Conservation (phyloP, 495 filamentous ascomycete genomes). For the Talaromyces ruber region DNA sequence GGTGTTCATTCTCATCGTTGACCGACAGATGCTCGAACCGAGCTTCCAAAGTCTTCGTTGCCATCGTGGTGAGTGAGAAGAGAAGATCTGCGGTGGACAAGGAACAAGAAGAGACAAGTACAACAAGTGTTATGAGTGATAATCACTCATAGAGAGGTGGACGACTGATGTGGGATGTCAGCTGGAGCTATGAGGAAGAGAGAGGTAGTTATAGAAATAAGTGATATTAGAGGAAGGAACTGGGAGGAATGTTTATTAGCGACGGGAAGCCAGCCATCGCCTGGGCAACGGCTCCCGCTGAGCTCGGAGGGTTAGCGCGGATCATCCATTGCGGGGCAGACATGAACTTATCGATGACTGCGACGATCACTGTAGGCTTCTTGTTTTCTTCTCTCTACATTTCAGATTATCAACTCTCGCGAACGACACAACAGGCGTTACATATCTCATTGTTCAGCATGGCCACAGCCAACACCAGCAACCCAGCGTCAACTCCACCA, state of each 20-base stretch:
- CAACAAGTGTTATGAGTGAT: not conserved
- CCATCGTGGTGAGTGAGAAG: constrained; percentile 30
- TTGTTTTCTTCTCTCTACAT: not conserved
- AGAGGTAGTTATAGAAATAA: not conserved
- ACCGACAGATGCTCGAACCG: constrained; percentile 77
- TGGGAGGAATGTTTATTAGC: not conserved
- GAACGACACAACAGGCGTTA: not conserved
- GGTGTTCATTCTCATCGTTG: constrained; percentile 66
- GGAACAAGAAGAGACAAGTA: not conserved
- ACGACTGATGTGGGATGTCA: not conserved
- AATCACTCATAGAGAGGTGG: not conserved
- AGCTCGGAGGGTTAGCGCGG: constrained; percentile 7
- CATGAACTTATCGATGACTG: not conserved
- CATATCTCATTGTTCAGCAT: not conserved
- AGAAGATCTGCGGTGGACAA: constrained; percentile 3
- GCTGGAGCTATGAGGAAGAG: not conserved
- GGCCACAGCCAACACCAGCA: not conserved
- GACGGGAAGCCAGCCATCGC: constrained; percentile 16
- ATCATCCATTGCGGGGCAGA: constrained; percentile 5
- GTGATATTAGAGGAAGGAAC: not conserved
- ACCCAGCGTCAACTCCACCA: no score
- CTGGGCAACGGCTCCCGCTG: constrained; percentile 24
- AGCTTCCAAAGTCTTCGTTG: constrained; percentile 59
- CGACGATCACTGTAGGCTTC: not conserved
- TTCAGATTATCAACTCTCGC: not conserved